Conservation (phyloP, 495 filamentous ascomycete species). For the Lophiotrema nucula region DNA sequence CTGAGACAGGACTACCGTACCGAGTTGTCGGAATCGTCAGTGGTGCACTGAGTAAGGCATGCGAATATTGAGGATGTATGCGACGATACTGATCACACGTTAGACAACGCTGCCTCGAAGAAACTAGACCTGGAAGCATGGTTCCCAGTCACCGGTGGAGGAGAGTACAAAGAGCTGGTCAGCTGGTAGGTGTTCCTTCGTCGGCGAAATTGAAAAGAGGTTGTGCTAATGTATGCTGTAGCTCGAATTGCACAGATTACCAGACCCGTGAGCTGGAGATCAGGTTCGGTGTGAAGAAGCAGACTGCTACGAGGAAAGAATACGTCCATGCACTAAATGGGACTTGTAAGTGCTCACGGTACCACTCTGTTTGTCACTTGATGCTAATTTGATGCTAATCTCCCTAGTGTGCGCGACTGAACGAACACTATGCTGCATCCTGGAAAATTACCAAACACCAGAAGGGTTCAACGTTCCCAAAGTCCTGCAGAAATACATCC, state of each 20-base stretch:
- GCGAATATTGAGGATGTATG: neutral
- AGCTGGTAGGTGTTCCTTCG: too few species aligned
- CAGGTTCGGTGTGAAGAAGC: slow-evolving; percentile 72
- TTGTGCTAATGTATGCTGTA: too few species aligned
- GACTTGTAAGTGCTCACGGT: slow-evolving; percentile 40
- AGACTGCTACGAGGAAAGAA: slow-evolving; percentile 78
- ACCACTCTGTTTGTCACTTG: neutral
- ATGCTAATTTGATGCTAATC: neutral
- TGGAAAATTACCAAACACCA: slow-evolving; percentile 95
- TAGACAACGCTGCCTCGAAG: slow-evolving; percentile 87
- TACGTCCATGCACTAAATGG: slow-evolving; percentile 90
- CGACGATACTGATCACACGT: neutral
- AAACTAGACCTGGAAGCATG: slow-evolving; percentile 97
- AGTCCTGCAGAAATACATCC: slow-evolving; percentile 87
- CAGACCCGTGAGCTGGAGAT: slow-evolving; percentile 78
- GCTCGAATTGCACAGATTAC: slow-evolving; percentile 95
- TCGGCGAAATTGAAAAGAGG: too few species aligned
- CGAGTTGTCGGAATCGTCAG: slow-evolving; percentile 91
- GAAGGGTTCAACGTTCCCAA: slow-evolving; percentile 86
- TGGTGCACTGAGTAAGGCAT: slow-evolving; percentile 46
- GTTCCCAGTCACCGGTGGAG: slow-evolving; percentile 93
- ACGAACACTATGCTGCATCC: slow-evolving; percentile 86
- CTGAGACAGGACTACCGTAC: too few species aligned
- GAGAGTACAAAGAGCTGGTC: slow-evolving; percentile 83
- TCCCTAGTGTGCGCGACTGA: slow-evolving; percentile 82